Evolutionary conservation across 2,329 filamentous ascomycete genomes (phyloP).

Genomic region (Talaromyces sp.): DNA sequence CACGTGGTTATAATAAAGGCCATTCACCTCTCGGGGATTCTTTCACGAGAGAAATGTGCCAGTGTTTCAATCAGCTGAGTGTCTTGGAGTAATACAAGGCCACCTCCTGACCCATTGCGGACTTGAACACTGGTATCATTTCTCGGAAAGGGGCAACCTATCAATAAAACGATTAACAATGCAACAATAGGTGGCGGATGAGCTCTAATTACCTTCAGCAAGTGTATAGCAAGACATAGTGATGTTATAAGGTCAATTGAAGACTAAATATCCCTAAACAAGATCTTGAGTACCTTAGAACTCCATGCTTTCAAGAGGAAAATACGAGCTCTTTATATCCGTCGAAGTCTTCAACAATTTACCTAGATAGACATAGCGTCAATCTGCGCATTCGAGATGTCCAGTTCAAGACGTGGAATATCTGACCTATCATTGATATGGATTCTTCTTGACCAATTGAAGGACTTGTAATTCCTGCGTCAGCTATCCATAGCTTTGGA

Average conservation of each 20-base stretch:
- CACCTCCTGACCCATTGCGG: slow-evolving; percentile 29
- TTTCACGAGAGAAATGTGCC: slow-evolving; percentile 60
- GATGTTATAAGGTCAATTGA: background rate
- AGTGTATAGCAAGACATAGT: slow-evolving; percentile 23
- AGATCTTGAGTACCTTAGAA: background rate
- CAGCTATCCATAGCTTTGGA: background rate
- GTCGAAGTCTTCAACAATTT: background rate
- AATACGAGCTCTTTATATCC: background rate
- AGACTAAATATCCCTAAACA: background rate
- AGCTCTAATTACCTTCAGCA: slow-evolving; percentile 25
- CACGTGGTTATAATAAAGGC: background rate
- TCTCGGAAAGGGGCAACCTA: slow-evolving; percentile 28
- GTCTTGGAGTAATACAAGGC: slow-evolving; percentile 51
- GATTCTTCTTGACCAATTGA: background rate
- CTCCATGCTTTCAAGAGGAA: background rate
- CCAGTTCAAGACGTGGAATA: background rate
- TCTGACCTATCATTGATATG: background rate
- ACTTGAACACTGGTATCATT: slow-evolving; percentile 25
- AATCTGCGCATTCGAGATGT: background rate
- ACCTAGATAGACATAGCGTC: background rate
- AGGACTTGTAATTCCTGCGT: background rate
- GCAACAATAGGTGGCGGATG: background rate
- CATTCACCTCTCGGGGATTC: slow-evolving; percentile 55
- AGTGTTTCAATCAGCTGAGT: slow-evolving; percentile 62
- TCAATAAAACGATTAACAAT: background rate